Evolutionary conservation across 176 grass and related monocot genomes (phyloP).

Genomic region (Lolium rigidum): DNA sequence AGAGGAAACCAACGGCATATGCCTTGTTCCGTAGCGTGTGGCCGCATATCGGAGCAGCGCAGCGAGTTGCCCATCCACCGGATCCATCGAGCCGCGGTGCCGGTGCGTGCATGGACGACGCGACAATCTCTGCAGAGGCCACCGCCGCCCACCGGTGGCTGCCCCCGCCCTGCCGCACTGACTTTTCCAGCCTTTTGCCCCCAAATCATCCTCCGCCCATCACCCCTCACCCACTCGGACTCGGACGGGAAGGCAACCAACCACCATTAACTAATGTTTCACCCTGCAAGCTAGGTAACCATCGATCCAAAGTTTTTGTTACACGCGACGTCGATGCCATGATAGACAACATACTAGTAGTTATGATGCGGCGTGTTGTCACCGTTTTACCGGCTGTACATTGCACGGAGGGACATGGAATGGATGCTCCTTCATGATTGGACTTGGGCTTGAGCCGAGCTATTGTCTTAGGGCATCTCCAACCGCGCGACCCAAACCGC

Average conservation of each 20-base stretch:
- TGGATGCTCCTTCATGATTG: not conserved
- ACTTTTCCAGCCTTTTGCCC: conserved; percentile 46
- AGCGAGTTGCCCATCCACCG: not conserved
- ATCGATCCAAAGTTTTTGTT: not conserved
- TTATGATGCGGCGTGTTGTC: not conserved
- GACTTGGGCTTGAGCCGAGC: conserved; percentile 11
- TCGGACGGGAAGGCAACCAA: not conserved
- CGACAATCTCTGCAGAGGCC: conserved; percentile 33
- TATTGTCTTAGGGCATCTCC: conserved; percentile 13
- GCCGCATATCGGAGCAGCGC: not conserved
- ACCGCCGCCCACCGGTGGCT: not conserved
- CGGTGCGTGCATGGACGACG: not conserved
- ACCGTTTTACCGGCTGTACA: not conserved
- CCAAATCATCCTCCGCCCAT: conserved; percentile 36
- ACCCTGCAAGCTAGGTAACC: not conserved
- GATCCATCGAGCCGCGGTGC: not conserved
- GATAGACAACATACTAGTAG: no score
- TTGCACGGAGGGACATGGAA: not conserved
- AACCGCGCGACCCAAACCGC: no score
- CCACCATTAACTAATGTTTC: conserved; percentile 48
- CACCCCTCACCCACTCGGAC: not conserved
- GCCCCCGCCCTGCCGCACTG: not conserved
- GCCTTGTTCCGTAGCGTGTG: conserved; percentile 43
- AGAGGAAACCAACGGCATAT: conserved; percentile 4
- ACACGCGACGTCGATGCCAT: not conserved